Evolutionary conservation across 2,329 filamentous ascomycete genomes (phyloP).

Genomic region (Metarhizium humberi): DNA sequence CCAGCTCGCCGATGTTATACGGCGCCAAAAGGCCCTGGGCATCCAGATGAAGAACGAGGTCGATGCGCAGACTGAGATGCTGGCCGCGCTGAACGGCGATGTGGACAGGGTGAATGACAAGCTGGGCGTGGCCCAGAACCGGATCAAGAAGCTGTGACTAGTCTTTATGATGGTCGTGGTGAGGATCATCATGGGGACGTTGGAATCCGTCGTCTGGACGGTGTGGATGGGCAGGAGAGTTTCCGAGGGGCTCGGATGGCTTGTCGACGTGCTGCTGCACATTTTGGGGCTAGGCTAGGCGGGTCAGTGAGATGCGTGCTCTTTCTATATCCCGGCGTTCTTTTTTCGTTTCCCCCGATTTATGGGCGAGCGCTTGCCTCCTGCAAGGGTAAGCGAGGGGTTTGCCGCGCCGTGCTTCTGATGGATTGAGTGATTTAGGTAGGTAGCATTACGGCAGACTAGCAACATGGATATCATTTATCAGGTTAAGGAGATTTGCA

Average conservation of each 20-base stretch:
- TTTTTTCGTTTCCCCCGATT: not conserved
- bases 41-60: conserved; percentile 67
- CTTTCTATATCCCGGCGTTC: not conserved
- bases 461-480: not conserved
- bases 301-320: not conserved
- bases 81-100: conserved; percentile 58
- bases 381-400: not conserved
- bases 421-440: not conserved
- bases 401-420: not conserved
- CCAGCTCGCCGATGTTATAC: conserved; percentile 57
- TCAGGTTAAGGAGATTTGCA: not conserved
- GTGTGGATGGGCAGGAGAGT: conserved; percentile 17
- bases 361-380: not conserved
- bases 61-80: conserved; percentile 59
- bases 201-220: conserved; percentile 22
- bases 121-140: conserved; percentile 63
- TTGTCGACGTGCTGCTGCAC: conserved; percentile 17
- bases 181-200: conserved; percentile 16
- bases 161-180: conserved; percentile 15
- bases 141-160: conserved; percentile 55
- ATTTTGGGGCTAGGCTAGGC: conserved; percentile 13
- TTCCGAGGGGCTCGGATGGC: conserved; percentile 17
- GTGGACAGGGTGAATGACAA: conserved; percentile 57
- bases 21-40: conserved; percentile 69
- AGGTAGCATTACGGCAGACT: not conserved